phyloP scores from a whole-genome alignment of 805 yeast genomes.

The Isabelozyma rhagii region DNA sequence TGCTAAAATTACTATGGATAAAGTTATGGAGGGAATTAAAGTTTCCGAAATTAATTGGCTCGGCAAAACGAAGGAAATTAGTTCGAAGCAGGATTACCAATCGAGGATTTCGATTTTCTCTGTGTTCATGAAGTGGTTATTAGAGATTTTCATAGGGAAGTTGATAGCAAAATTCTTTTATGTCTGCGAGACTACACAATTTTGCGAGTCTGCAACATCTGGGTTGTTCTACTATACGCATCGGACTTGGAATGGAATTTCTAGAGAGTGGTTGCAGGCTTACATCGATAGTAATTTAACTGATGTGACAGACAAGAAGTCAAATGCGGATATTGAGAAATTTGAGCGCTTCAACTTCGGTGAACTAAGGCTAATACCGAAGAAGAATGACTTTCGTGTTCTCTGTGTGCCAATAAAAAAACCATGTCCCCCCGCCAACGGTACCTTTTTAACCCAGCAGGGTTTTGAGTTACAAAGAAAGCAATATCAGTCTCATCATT shows the following conservation, averaged over 20 bases:
- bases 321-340: constrained; percentile 3
- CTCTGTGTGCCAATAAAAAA: constrained; percentile 49
- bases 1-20: constrained; percentile 29
- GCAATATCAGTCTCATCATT: not conserved
- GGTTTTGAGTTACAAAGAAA: not conserved
- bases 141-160: constrained; percentile 41
- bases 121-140: constrained; percentile 58
- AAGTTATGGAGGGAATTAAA: constrained; percentile 33
- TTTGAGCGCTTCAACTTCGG: constrained; percentile 28
- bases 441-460: not conserved
- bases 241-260: constrained; percentile 49
- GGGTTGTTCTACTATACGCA: constrained; percentile 54
- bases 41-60: constrained; percentile 56
- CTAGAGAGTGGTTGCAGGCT: constrained; percentile 36
- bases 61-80: constrained; percentile 22
- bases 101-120: constrained; percentile 34
- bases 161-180: constrained; percentile 58
- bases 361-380: constrained; percentile 54
- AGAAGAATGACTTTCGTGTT: constrained; percentile 55
- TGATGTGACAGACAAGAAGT: not conserved
- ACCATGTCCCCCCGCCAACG: not conserved
- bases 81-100: constrained; percentile 41
- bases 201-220: constrained; percentile 26
- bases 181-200: constrained; percentile 49
- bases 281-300: constrained; percentile 42